A percentile compares a stretch with the other conserved stretches of the same genome.
Evolutionary conservation across 2,329 filamentous ascomycete genomes (phyloP).

Genomic region (Aspergillus sp.): DNA sequence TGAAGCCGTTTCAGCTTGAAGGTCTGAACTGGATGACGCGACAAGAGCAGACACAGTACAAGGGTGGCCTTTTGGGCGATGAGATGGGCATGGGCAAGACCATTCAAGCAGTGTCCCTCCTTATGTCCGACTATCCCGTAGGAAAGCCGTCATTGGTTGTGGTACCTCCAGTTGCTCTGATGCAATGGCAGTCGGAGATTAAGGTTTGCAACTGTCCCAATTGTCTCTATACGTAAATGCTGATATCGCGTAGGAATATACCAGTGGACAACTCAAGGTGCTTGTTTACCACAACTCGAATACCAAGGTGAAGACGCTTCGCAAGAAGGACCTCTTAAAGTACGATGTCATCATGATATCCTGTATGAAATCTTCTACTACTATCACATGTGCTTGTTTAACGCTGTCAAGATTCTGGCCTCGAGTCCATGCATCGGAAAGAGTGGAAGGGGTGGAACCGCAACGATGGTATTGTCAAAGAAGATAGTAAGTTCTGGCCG

Average conservation of each 20-base stretch:
- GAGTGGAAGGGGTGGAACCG: conserved; percentile 88
- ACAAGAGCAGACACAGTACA: conserved; percentile 85
- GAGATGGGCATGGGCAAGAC: conserved; percentile 99
- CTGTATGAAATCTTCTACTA: conserved; percentile 58
- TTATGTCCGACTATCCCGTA: conserved; percentile 95
- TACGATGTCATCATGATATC: conserved; percentile 97
- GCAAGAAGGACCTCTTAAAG: conserved; percentile 73
- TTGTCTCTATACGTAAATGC: neutral
- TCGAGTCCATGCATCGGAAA: conserved; percentile 91
- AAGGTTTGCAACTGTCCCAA: conserved; percentile 52
- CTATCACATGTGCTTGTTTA: conserved; percentile 4
- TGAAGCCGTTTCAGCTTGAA: conserved; percentile 94
- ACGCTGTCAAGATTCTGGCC: conserved; percentile 54
- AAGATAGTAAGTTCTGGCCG: conserved; percentile 57
- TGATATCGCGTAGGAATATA: conserved; percentile 59
- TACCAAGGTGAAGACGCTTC: conserved; percentile 76
- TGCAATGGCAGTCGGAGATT: conserved; percentile 92
- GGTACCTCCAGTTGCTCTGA: conserved; percentile 88
- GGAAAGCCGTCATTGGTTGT: conserved; percentile 83
- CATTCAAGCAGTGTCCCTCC: conserved; percentile 94
- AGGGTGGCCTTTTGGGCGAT: conserved; percentile 88
- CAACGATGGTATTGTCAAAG: conserved; percentile 78
- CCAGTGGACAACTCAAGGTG: conserved; percentile 85
- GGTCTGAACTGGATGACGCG: conserved; percentile 92
- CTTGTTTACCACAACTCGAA: conserved; percentile 91